Evolutionary conservation across 2,329 filamentous ascomycete genomes (phyloP).

Genomic region (Biscogniauxia sp.): DNA sequence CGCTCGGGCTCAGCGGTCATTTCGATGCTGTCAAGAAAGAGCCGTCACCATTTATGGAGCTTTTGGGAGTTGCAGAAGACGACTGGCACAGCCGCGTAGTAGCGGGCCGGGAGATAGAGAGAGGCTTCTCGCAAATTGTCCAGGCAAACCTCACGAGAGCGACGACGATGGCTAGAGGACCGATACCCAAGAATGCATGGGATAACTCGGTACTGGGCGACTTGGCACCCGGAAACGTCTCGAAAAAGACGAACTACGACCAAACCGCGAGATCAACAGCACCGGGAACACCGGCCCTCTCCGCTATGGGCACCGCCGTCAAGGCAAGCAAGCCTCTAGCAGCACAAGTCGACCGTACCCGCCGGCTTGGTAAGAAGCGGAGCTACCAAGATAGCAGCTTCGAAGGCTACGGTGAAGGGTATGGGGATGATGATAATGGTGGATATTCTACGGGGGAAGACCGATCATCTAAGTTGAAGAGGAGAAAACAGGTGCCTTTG

Average conservation of each 20-base stretch:
- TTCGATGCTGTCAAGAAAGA: conserved; percentile 61
- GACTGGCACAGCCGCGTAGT: conserved; percentile 56
- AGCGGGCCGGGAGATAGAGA: conserved; percentile 52
- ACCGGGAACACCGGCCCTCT: conserved; percentile 50
- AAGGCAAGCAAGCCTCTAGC: conserved; percentile 33
- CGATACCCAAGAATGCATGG: conserved; percentile 54
- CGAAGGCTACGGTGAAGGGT: conserved; percentile 72
- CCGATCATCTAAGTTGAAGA: conserved; percentile 51
- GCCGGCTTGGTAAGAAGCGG: conserved; percentile 68
- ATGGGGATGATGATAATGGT: conserved; percentile 64
- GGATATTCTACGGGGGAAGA: conserved; percentile 74
- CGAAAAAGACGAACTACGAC: conserved; percentile 37
- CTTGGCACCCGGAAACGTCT: conserved; percentile 42
- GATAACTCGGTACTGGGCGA: conserved; percentile 59
- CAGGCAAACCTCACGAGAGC: conserved; percentile 48
- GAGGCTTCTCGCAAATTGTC: conserved; percentile 48
- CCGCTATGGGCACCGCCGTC: conserved; percentile 28
- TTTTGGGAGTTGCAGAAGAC: conserved; percentile 52
- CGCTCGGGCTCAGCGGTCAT: conserved; percentile 58
- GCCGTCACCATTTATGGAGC: conserved; percentile 49
- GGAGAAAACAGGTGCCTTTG: conserved; percentile 61
- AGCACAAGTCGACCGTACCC: conserved; percentile 55
- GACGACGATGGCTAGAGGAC: conserved; percentile 56
- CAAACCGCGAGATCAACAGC: conserved; percentile 48
- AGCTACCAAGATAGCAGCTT: conserved; percentile 73